These are phyloP conservation scores for Podospora fimiseda DNA, from an alignment of 495 filamentous ascomycete species.

Conservation along the genomic window DNA sequence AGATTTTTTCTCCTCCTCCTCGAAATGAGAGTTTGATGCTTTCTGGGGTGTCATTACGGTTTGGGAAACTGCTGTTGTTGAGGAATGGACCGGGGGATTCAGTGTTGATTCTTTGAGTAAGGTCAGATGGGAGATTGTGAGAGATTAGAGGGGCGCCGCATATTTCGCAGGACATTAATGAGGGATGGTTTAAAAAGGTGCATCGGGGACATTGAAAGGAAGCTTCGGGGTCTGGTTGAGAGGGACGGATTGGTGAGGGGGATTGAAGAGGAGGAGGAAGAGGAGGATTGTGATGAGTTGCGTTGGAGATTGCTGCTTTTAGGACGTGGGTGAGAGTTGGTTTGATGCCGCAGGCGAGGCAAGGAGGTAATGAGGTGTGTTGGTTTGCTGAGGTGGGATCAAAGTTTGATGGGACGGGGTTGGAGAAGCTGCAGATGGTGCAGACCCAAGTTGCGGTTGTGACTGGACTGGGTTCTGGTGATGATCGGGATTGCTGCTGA, in stretches of 20 bases:
- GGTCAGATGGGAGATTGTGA: conserved; percentile 41
- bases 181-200: conserved; percentile 91
- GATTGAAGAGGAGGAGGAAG: conserved; percentile 19
- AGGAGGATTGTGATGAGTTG: conserved; percentile 47
- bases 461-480: conserved; percentile 35
- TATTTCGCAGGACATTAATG: conserved; percentile 78
- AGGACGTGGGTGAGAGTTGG: conserved; percentile 73
- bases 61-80: conserved; percentile 30
- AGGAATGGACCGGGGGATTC: conserved; percentile 69
- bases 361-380: conserved; percentile 73
- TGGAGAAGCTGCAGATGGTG: conserved; percentile 96
- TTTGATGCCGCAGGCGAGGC: conserved; percentile 89
- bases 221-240: conserved; percentile 27
- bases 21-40: conserved; percentile 89
- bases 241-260: conserved; percentile 22
- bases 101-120: conserved; percentile 48
- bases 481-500: too few species aligned
- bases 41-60: conserved; percentile 58
- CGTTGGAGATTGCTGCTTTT: conserved; percentile 74
- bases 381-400: conserved; percentile 70
- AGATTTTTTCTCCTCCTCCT: conserved; percentile 79
- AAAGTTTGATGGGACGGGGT: conserved; percentile 88
- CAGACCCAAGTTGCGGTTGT: conserved; percentile 90
- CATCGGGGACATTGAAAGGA: conserved; percentile 76
- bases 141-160: conserved; percentile 73